phyloP scores from a whole-genome alignment of 108 stramenopile species.

The Conticribra weissflogii region DNA sequence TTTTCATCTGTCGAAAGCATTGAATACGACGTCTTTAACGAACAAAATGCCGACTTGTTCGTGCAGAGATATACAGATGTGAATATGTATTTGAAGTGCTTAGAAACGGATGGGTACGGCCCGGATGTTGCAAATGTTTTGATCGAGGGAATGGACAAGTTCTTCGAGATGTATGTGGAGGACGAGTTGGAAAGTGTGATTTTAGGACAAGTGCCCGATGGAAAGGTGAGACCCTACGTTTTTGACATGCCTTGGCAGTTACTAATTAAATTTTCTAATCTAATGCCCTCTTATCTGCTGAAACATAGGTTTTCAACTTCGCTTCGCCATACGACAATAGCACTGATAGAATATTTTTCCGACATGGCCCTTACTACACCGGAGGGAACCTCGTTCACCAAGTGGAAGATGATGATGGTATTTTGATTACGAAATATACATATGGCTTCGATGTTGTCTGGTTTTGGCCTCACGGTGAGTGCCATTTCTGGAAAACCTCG shows the following conservation, averaged over 20 bases:
- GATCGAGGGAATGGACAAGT: constrained; percentile 25
- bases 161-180: constrained; percentile 25
- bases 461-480: constrained; percentile 36
- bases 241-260: too few species aligned
- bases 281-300: too few species aligned
- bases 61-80: constrained; percentile 24
- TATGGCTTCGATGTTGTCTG: constrained; percentile 35
- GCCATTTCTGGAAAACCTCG: neutral
- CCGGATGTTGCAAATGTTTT: constrained; percentile 21
- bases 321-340: constrained; percentile 16
- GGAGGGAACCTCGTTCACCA: constrained; percentile 15
- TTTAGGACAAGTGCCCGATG: neutral
- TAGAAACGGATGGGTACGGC: constrained; percentile 20
- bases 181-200: constrained; percentile 7
- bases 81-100: constrained; percentile 22
- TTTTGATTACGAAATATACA: constrained; percentile 24
- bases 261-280: too few species aligned
- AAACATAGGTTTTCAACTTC: constrained; percentile 28
- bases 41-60: constrained; percentile 13
- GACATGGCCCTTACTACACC: constrained; percentile 15
- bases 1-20: constrained; percentile 2
- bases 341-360: constrained; percentile 15
- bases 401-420: constrained; percentile 13
- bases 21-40: constrained; percentile 16
- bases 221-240: too few species aligned